Conservation (phyloP, 2,329 filamentous ascomycete species). For the Hypoxylon sp. region DNA sequence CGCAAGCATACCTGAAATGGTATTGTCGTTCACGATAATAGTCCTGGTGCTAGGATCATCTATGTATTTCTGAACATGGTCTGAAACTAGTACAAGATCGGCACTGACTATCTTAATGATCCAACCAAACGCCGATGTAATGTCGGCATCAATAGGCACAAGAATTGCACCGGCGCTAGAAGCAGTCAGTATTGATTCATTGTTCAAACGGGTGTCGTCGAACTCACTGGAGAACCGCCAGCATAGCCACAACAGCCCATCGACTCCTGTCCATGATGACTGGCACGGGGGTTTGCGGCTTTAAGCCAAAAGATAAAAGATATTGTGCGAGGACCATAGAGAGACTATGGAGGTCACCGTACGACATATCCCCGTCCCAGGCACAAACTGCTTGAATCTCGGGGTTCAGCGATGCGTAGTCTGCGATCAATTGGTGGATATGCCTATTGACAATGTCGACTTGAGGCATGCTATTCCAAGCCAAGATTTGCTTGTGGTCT, state of each 20-base stretch:
- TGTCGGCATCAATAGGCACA: constrained; percentile 64
- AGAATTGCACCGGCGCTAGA: constrained; percentile 63
- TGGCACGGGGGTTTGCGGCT: constrained; percentile 66
- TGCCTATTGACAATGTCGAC: constrained; percentile 59
- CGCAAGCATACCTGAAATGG: constrained; percentile 57
- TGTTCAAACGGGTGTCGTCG: constrained; percentile 56
- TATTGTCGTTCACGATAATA: constrained; percentile 60
- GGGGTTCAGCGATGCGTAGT: constrained; percentile 58
- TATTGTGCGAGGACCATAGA: constrained; percentile 53
- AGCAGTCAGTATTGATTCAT: constrained; percentile 15
- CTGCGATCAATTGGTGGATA: constrained; percentile 63
- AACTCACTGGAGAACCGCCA: constrained; percentile 78
- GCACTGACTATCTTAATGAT: constrained; percentile 62
- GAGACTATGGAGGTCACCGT: constrained; percentile 50
- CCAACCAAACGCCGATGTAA: constrained; percentile 59
- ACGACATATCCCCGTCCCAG: constrained; percentile 54
- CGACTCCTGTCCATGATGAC: constrained; percentile 79
- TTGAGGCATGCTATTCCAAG: constrained; percentile 64
- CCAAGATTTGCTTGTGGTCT: constrained; percentile 68
- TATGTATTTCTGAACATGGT: constrained; percentile 59
- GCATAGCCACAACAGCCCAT: constrained; percentile 77
- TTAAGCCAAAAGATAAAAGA: constrained; percentile 50
- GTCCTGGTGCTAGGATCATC: constrained; percentile 59
- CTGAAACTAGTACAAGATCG: constrained; percentile 62
- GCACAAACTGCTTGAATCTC: constrained; percentile 55